phyloP scores from a whole-genome alignment of 2,329 filamentous ascomycete species.

The Thermoascus crustaceus region DNA sequence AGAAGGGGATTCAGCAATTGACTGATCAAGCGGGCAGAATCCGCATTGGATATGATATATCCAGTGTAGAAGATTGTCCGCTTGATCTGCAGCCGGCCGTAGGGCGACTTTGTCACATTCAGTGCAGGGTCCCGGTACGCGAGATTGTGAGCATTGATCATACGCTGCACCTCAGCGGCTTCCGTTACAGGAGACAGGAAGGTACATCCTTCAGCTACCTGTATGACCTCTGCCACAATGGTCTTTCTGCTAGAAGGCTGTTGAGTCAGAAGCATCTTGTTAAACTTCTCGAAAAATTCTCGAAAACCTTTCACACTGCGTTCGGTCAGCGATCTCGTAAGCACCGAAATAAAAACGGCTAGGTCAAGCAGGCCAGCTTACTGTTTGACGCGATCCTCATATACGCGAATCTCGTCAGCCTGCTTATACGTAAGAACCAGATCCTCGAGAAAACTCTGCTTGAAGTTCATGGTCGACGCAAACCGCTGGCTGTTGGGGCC shows the following conservation, averaged over 20 bases:
- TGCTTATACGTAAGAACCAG: slow-evolving; percentile 77
- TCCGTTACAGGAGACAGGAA: slow-evolving; percentile 71
- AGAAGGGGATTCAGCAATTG: slow-evolving; percentile 52
- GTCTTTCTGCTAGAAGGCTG: slow-evolving; percentile 47
- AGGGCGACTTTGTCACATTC: slow-evolving; percentile 34
- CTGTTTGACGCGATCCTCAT: slow-evolving; percentile 57
- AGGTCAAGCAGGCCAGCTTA: slow-evolving; percentile 17
- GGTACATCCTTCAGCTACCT: slow-evolving; percentile 68
- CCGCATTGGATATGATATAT: slow-evolving; percentile 68
- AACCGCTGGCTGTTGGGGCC: slow-evolving; percentile 75
- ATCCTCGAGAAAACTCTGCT: slow-evolving; percentile 72
- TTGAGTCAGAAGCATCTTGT: slow-evolving; percentile 47
- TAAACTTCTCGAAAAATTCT: slow-evolving; percentile 74
- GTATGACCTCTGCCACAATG: slow-evolving; percentile 72
- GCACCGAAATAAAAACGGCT: no score
- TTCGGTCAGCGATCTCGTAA: background rate
- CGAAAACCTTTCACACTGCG: slow-evolving; percentile 67
- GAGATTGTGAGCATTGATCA: slow-evolving; percentile 79
- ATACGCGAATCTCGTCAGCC: slow-evolving; percentile 70
- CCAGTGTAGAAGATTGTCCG: slow-evolving; percentile 87
- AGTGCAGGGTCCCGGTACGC: slow-evolving; percentile 21
- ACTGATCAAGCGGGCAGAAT: slow-evolving; percentile 63
- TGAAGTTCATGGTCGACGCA: slow-evolving; percentile 79
- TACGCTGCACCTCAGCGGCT: slow-evolving; percentile 73
- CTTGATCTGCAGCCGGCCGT: slow-evolving; percentile 59